Evolutionary conservation across 208 protist species (phyloP).

Genomic region (Phytomonas francai): DNA sequence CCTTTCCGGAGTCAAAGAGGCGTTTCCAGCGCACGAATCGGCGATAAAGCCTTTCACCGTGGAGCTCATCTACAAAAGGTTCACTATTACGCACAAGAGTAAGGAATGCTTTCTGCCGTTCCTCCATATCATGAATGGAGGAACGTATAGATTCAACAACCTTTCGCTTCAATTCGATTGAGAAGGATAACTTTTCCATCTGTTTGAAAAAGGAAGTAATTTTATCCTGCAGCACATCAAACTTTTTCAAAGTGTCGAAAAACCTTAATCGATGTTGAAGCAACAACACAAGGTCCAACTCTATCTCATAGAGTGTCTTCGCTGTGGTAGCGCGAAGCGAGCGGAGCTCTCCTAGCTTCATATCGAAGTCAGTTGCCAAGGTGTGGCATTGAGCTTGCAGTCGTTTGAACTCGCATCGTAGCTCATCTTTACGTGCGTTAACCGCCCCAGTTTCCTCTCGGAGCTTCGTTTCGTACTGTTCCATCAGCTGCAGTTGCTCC

Average conservation of each 20-base stretch:
- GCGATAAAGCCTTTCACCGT: constrained; percentile 62
- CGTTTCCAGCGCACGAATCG: constrained; percentile 61
- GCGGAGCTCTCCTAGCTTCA: constrained; percentile 30
- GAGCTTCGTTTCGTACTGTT: constrained; percentile 77
- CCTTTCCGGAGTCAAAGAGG: constrained; percentile 50
- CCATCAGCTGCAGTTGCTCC: constrained; percentile 54
- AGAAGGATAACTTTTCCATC: constrained; percentile 22
- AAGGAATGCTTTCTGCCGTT: constrained; percentile 29
- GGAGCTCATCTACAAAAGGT: constrained; percentile 55
- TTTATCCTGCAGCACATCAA: constrained; percentile 15
- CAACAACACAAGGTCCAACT: constrained; percentile 70
- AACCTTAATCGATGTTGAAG: constrained; percentile 41
- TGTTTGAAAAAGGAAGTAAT: constrained; percentile 17
- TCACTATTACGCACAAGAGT: constrained; percentile 15
- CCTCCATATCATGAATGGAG: constrained; percentile 23
- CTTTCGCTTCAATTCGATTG: constrained; percentile 25
- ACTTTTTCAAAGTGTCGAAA: constrained; percentile 18
- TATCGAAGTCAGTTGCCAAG: constrained; percentile 36
- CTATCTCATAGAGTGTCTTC: constrained; percentile 48
- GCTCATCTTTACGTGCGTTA: constrained; percentile 44
- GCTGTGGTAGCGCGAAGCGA: constrained; percentile 30
- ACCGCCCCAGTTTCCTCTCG: constrained; percentile 62
- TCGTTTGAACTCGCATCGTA: constrained; percentile 52
- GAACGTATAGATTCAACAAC: constrained; percentile 19
- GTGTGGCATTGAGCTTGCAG: constrained; percentile 49